phyloP scores from a whole-genome alignment of 768 basidiomycete genomes.

The Coprinellus aureogranulatus region DNA sequence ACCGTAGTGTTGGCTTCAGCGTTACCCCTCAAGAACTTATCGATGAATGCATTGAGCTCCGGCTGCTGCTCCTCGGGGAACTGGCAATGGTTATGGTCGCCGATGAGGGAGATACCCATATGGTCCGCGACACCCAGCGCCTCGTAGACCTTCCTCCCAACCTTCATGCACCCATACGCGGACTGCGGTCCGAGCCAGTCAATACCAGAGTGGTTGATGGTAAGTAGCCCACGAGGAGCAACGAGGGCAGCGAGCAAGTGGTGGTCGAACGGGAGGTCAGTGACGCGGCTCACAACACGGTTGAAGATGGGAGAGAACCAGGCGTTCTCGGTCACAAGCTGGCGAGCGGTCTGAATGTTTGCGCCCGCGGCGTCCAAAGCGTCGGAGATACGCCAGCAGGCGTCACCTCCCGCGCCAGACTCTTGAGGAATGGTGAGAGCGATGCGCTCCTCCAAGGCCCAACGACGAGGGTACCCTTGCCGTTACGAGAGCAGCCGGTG shows the following conservation, averaged over 20 bases:
- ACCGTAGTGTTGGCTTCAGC: slow-evolving; percentile 44
- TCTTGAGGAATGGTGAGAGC: slow-evolving; percentile 62
- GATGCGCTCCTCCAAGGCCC: slow-evolving; percentile 60
- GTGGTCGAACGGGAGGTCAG: slow-evolving; percentile 55
- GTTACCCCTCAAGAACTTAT: slow-evolving; percentile 53
- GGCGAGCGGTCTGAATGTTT: slow-evolving; percentile 50
- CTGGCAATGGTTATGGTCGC: slow-evolving; percentile 53
- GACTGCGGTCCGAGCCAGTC: slow-evolving; percentile 56
- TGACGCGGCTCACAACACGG: slow-evolving; percentile 43
- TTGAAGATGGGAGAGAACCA: slow-evolving; percentile 58
- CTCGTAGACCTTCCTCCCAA: slow-evolving; percentile 49
- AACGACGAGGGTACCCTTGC: slow-evolving; percentile 58
- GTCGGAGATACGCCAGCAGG: slow-evolving; percentile 60
- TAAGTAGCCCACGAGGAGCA: slow-evolving; percentile 51
- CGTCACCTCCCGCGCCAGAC: slow-evolving; percentile 58
- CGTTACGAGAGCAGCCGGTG: slow-evolving; percentile 59
- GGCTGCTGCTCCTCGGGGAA: slow-evolving; percentile 48
- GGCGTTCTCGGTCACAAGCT: slow-evolving; percentile 61
- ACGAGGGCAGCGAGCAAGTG: slow-evolving; percentile 54
- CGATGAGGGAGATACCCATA: slow-evolving; percentile 55
- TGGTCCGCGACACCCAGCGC: slow-evolving; percentile 44
- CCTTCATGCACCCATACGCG: slow-evolving; percentile 50
- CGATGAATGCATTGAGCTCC: slow-evolving; percentile 51
- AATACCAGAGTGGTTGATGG: slow-evolving; percentile 54
- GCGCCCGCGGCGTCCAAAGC: slow-evolving; percentile 42